Evolutionary conservation across 2,329 filamentous ascomycete species (phyloP).

Genomic region (Neoarthrinium moseri): DNA sequence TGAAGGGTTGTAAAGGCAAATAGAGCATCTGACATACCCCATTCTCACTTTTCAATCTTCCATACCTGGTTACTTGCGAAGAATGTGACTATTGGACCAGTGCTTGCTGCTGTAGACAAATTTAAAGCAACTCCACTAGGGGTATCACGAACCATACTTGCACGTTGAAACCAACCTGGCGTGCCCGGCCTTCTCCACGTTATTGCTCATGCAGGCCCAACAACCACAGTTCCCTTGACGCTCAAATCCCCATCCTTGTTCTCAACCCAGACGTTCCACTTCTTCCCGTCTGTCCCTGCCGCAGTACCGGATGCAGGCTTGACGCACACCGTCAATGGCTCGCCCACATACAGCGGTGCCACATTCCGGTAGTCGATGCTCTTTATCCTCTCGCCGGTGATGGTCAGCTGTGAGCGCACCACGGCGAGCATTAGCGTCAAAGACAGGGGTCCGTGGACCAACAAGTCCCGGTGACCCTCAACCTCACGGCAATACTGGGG

Average conservation of each 20-base stretch:
- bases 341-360: constrained; percentile 74
- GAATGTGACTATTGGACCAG: too few relatives aligned
- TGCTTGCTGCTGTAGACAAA: too few relatives aligned
- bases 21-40: too few relatives aligned
- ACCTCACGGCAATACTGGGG: constrained; percentile 63
- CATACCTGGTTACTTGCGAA: too few relatives aligned
- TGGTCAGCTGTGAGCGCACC: constrained; percentile 49
- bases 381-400: constrained; percentile 39
- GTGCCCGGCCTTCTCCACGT: too few relatives aligned
- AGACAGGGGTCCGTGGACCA: constrained; percentile 86
- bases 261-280: constrained; percentile 66
- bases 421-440: constrained; percentile 74
- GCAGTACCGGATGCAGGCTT: constrained; percentile 39
- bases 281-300: constrained; percentile 17
- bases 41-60: too few relatives aligned
- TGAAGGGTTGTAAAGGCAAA: not conserved
- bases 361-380: constrained; percentile 78
- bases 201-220: not conserved
- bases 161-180: not conserved
- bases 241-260: constrained; percentile 59
- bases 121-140: too few relatives aligned
- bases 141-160: too few relatives aligned
- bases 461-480: constrained; percentile 72
- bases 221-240: constrained; percentile 53
- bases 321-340: constrained; percentile 69